Percentiles rank a stretch among this genome's conserved stretches.
Conservation (phyloP, 2,329 filamentous ascomycete genomes). For the Monascus ruber region DNA sequence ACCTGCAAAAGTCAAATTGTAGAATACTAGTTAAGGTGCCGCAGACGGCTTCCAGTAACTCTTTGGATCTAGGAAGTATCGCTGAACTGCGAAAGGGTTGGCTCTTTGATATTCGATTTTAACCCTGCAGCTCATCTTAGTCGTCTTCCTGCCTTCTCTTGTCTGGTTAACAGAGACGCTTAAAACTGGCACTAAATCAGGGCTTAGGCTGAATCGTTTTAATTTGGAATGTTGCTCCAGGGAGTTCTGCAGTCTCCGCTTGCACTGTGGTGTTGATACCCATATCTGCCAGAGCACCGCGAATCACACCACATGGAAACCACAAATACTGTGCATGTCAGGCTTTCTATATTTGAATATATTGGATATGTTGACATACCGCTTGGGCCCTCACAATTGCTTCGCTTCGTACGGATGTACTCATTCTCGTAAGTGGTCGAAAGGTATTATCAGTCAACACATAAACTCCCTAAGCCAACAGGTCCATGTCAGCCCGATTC, state of each 20-base stretch:
- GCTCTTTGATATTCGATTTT: too few relatives aligned
- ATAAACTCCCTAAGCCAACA: slow-evolving; percentile 62
- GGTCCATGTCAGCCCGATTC: background rate
- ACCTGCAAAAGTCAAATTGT: too few relatives aligned
- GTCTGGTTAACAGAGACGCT: too few relatives aligned
- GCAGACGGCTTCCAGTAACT: background rate
- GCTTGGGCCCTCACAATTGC: slow-evolving; percentile 66
- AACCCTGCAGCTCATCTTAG: too few relatives aligned
- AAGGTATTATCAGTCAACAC: slow-evolving; percentile 91
- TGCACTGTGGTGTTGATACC: slow-evolving; percentile 86
- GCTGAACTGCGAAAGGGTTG: too few relatives aligned
- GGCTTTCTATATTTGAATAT: slow-evolving; percentile 1
- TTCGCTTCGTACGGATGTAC: slow-evolving; percentile 63
- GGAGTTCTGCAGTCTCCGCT: slow-evolving; percentile 78
- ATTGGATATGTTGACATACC: slow-evolving; percentile 39
- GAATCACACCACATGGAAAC: slow-evolving; percentile 87
- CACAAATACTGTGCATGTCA: slow-evolving; percentile 59
- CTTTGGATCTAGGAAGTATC: too few relatives aligned
- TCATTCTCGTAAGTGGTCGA: slow-evolving; percentile 81
- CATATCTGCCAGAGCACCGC: slow-evolving; percentile 82
- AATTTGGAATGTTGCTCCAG: slow-evolving; percentile 88
- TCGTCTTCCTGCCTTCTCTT: too few relatives aligned
- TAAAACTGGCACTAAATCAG: slow-evolving; percentile 24
- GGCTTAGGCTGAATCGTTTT: slow-evolving; percentile 64
- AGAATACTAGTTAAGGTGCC: too few relatives aligned